Conservation (phyloP, 768 basidiomycete species). For the Podaxis sp. region DNA sequence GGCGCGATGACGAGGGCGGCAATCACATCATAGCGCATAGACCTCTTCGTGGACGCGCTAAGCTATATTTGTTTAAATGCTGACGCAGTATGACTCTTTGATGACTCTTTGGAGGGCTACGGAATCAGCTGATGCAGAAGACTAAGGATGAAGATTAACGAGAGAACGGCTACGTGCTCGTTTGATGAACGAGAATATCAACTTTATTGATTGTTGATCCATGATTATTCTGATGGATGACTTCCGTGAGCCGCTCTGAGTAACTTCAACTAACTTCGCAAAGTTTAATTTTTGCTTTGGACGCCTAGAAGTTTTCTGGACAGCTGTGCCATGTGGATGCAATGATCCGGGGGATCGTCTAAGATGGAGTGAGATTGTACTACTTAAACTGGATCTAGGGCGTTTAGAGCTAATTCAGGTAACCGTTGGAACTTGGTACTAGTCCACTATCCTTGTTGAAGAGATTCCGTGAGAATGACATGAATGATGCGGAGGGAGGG, state of each 20-base stretch:
- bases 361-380: neutral
- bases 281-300: too few species aligned
- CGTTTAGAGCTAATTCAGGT: too few species aligned
- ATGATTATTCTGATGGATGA: too few species aligned
- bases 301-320: too few species aligned
- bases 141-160: neutral
- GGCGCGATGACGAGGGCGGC: neutral
- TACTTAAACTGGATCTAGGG: too few species aligned
- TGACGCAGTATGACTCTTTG: neutral
- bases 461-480: neutral
- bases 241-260: too few species aligned
- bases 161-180: neutral
- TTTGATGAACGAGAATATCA: neutral
- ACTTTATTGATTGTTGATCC: too few species aligned
- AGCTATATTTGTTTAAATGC: neutral
- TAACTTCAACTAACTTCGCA: too few species aligned
- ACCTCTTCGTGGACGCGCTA: neutral
- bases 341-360: neutral
- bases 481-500: neutral
- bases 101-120: neutral
- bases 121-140: neutral
- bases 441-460: neutral
- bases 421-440: too few species aligned
- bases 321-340: neutral
- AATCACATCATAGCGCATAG: neutral